Evolutionary conservation across 1,284 basidiomycete species (phyloP).

Genomic region (Cryptococcus sp.): DNA sequence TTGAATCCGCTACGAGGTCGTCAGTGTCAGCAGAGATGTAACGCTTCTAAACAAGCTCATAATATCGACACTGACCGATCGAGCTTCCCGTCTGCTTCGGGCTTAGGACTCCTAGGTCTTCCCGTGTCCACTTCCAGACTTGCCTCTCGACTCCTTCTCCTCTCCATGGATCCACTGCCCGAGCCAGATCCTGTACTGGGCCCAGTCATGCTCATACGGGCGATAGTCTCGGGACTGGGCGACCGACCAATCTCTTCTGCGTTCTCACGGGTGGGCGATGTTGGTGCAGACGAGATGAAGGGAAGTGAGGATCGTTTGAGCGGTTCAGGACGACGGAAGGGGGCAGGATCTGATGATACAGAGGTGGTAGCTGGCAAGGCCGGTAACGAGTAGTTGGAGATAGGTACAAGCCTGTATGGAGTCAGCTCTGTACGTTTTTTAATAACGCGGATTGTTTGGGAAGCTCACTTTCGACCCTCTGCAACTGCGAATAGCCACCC

Average conservation of each 20-base stretch:
- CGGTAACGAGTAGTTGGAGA: constrained; percentile 77
- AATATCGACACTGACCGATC: constrained; percentile 40
- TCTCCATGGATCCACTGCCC: constrained; percentile 15
- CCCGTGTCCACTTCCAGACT: constrained; percentile 20
- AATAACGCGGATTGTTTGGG: not conserved
- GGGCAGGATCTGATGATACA: constrained; percentile 56
- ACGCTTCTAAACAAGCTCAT: not conserved
- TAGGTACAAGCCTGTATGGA: constrained; percentile 73
- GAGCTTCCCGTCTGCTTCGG: constrained; percentile 51
- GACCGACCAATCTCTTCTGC: constrained; percentile 40
- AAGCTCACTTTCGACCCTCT: constrained; percentile 70
- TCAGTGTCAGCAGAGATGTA: not conserved
- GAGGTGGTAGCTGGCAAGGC: constrained; percentile 53
- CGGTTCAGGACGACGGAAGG: constrained; percentile 51
- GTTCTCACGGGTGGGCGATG: constrained; percentile 28
- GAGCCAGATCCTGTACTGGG: constrained; percentile 16
- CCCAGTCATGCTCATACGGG: constrained; percentile 48
- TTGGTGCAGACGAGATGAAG: constrained; percentile 30
- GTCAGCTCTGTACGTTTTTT: too few relatives aligned
- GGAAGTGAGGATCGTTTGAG: constrained; percentile 42
- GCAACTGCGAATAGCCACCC: constrained; percentile 87
- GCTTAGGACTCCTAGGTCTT: constrained; percentile 47
- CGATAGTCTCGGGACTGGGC: constrained; percentile 50
- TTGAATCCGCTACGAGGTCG: constrained; percentile 39
- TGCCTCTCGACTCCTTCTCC: constrained; percentile 23